phyloP scores from a whole-genome alignment of 805 yeast genomes.

The Jamesozyma spencerorum region DNA sequence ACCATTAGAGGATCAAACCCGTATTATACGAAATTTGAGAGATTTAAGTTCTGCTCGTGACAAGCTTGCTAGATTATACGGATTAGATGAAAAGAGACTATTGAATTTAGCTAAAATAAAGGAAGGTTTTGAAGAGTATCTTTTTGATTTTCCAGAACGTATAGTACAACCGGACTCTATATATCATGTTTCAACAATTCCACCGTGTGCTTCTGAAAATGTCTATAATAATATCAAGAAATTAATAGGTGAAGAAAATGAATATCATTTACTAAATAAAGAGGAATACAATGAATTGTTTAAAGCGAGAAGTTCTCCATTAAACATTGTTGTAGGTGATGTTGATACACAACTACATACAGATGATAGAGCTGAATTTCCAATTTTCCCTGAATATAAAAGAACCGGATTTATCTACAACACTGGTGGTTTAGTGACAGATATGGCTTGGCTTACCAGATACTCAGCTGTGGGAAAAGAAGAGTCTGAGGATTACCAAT shows the following conservation, averaged over 20 bases:
- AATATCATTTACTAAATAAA: constrained; percentile 13
- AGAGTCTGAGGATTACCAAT: constrained; percentile 21
- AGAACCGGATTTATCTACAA: constrained; percentile 37
- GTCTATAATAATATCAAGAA: constrained; percentile 1
- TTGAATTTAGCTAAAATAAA: constrained; percentile 37
- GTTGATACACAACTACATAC: constrained; percentile 12
- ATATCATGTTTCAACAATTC: constrained; percentile 15
- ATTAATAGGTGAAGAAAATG: constrained; percentile 5
- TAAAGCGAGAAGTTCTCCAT: constrained; percentile 12
- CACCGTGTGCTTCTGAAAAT: constrained; percentile 9
- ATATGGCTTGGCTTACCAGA: constrained; percentile 39
- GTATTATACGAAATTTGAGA: constrained; percentile 23
- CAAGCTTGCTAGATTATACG: constrained; percentile 38
- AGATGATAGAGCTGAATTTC: constrained; percentile 22
- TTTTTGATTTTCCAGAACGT: constrained; percentile 36
- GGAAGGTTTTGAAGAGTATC: constrained; percentile 39
- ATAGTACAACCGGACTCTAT: constrained; percentile 19
- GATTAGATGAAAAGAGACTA: constrained; percentile 38
- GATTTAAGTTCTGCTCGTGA: constrained; percentile 35
- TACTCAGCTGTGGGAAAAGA: constrained; percentile 23
- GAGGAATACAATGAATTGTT: constrained; percentile 21
- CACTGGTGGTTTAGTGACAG: constrained; percentile 44
- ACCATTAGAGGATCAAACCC: constrained; percentile 2
- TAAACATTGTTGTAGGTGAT: constrained; percentile 15
- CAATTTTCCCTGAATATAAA: constrained; percentile 19